These are phyloP conservation scores for Paspalum notatum DNA, from an alignment of 176 grass and related monocot species.

Conservation along the genomic window DNA sequence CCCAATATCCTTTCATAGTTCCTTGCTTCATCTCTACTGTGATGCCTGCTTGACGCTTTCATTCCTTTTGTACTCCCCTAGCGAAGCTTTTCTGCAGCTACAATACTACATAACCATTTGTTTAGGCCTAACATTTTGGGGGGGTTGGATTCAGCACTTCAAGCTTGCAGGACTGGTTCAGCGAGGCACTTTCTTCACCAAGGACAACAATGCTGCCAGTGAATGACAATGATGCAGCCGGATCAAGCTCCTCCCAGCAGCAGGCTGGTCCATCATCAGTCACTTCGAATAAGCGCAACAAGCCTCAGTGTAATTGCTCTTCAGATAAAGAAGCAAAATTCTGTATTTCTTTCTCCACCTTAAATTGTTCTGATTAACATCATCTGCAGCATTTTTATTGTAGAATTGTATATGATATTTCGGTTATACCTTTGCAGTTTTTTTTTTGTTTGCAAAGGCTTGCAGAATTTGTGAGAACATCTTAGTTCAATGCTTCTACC, in stretches of 20 bases:
- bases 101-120: constrained; percentile 5
- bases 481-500: background rate
- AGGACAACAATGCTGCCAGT: background rate
- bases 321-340: background rate
- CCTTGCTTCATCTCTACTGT: constrained; percentile 47
- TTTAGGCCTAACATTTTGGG: background rate
- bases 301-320: constrained; percentile 43
- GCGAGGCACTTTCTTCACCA: background rate
- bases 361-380: background rate
- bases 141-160: background rate
- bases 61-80: constrained; percentile 9
- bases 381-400: background rate
- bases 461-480: background rate
- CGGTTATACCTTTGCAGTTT: background rate
- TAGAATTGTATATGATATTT: background rate
- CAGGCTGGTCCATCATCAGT: background rate
- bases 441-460: background rate
- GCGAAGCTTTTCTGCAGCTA: constrained; percentile 16
- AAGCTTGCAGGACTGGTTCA: constrained; percentile 4
- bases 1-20: constrained; percentile 31
- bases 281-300: constrained; percentile 27
- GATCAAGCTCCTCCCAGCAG: background rate
- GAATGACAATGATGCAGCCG: background rate
- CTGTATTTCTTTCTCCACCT: constrained; percentile 17
- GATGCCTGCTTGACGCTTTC: constrained; percentile 32